Conservation (phyloP, 208 protist genomes). For the Acanthamoeba healyi region DNA sequence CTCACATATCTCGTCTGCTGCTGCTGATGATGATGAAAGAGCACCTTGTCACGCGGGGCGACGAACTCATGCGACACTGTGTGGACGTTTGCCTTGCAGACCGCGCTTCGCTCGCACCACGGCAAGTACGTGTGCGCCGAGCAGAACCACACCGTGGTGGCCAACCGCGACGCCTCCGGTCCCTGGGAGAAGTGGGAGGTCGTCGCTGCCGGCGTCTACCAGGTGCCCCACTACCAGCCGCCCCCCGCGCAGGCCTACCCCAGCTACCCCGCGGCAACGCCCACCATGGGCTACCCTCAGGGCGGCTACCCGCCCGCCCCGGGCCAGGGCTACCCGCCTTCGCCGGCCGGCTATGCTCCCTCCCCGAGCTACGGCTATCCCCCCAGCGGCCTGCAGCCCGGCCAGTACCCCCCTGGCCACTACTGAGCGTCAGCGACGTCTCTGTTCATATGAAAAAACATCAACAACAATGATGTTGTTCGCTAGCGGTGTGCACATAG, state of each 20-base stretch:
- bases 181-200: neutral
- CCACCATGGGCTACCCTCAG: neutral
- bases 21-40: no score
- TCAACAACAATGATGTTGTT: neutral
- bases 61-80: no score
- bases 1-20: no score
- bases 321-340: neutral
- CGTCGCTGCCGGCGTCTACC: neutral
- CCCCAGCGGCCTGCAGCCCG: neutral
- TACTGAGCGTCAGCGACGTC: neutral
- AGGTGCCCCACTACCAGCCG: neutral
- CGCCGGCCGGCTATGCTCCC: no score
- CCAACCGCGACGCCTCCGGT: slow-evolving; percentile 2
- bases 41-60: no score
- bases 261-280: no score
- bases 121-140: slow-evolving; percentile 74
- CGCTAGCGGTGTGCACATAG: no score
- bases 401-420: slow-evolving; percentile 4
- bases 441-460: neutral
- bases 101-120: slow-evolving; percentile 29
- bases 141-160: slow-evolving; percentile 33
- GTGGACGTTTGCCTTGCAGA: no score
- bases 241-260: no score
- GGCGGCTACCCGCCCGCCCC: neutral
- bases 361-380: neutral